Percentiles rank a stretch among this genome's conserved stretches.
Conservation (phyloP, 169 alveolate species). For the Plasmodium cynomolgi region DNA sequence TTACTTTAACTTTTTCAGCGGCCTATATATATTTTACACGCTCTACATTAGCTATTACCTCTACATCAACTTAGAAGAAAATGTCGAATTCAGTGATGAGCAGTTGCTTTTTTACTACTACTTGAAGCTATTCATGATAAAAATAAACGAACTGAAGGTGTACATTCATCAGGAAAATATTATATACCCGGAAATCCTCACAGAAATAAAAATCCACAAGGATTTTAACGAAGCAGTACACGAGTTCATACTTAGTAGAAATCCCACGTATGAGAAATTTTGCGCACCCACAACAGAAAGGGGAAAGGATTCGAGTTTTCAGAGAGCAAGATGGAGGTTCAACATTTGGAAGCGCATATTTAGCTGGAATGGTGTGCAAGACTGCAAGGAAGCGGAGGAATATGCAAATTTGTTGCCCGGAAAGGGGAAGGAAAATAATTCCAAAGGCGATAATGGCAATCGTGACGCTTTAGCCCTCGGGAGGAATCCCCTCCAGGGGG, state of each 20-base stretch:
- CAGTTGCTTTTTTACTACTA: conserved; percentile 55
- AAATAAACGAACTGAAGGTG: conserved; percentile 47
- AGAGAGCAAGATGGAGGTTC: neutral
- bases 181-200: conserved; percentile 45
- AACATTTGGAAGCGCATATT: conserved; percentile 1
- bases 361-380: neutral
- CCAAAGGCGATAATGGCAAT: neutral
- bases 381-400: conserved; percentile 8
- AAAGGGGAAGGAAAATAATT: neutral
- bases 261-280: neutral
- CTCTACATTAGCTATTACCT: conserved; percentile 54
- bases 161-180: conserved; percentile 48
- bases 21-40: conserved; percentile 59
- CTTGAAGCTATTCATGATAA: conserved; percentile 50
- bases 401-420: neutral
- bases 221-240: conserved; percentile 41
- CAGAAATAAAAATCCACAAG: conserved; percentile 44
- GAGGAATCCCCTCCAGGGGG: neutral
- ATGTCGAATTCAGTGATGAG: conserved; percentile 34
- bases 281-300: neutral
- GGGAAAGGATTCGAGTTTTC: neutral
- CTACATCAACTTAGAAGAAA: conserved; percentile 57
- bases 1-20: conserved; percentile 56
- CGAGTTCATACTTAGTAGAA: conserved; percentile 19
- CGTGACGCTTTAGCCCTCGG: neutral